phyloP scores from a whole-genome alignment of 495 filamentous ascomycete species.

The Neurospora sp. region DNA sequence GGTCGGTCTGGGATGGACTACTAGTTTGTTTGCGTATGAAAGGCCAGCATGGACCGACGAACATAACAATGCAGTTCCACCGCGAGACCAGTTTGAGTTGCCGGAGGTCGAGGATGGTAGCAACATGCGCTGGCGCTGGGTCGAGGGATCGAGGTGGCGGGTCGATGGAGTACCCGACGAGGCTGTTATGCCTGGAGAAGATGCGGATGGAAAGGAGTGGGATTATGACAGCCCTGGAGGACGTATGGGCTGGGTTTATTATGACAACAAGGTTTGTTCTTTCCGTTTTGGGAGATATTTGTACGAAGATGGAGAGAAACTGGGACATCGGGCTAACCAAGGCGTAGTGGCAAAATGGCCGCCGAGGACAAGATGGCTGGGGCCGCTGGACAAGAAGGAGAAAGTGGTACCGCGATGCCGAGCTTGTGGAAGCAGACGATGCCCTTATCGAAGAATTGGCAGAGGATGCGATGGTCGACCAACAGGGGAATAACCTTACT shows the following conservation, averaged over 20 bases:
- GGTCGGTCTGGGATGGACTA: conserved; percentile 92
- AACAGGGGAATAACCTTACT: conserved; percentile 4
- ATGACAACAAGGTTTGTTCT: conserved; percentile 80
- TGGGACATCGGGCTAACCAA: not conserved
- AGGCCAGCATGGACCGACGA: conserved; percentile 91
- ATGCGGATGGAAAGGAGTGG: conserved; percentile 29
- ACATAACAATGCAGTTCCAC: conserved; percentile 68
- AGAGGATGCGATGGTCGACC: conserved; percentile 20
- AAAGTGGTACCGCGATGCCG: conserved; percentile 95
- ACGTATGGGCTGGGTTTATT: conserved; percentile 84
- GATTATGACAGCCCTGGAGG: conserved; percentile 47
- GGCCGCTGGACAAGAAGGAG: conserved; percentile 84
- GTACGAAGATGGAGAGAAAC: not conserved
- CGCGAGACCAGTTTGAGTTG: conserved; percentile 73
- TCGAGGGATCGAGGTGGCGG: conserved; percentile 70
- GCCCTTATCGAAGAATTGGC: conserved; percentile 28
- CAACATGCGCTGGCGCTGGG: conserved; percentile 83
- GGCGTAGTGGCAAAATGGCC: conserved; percentile 79
- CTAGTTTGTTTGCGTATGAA: conserved; percentile 80
- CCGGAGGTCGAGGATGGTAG: conserved; percentile 73
- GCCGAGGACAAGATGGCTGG: conserved; percentile 85
- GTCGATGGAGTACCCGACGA: conserved; percentile 65
- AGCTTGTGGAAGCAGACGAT: conserved; percentile 68
- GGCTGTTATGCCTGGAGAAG: conserved; percentile 28
- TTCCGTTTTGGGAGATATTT: not conserved